phyloP scores from a whole-genome alignment of 768 basidiomycete species.

The Clitopilus hobsonii region DNA sequence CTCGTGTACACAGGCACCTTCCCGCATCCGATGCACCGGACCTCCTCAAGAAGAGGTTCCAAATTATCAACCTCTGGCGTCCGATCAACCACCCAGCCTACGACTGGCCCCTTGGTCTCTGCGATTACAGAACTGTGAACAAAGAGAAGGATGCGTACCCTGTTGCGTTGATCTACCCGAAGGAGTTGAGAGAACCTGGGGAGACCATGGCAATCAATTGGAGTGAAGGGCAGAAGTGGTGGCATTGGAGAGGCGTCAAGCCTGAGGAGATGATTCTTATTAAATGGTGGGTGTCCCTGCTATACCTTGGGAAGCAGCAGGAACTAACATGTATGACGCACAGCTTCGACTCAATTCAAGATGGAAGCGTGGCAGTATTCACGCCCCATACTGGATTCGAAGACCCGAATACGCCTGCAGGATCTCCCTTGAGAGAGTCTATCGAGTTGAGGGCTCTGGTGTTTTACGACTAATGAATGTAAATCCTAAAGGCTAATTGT shows the following conservation, averaged over 20 bases:
- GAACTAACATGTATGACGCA: not conserved
- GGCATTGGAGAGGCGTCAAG: constrained; percentile 27
- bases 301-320: not conserved
- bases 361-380: constrained; percentile 45
- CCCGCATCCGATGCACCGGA: constrained; percentile 27
- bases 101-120: constrained; percentile 35
- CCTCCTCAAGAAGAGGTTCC: constrained; percentile 34
- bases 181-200: constrained; percentile 21
- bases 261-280: constrained; percentile 31
- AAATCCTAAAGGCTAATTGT: not conserved
- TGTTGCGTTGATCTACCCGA: constrained; percentile 26
- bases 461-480: constrained; percentile 41
- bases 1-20: constrained; percentile 34
- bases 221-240: constrained; percentile 31
- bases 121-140: constrained; percentile 35
- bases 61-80: constrained; percentile 45
- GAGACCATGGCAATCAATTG: constrained; percentile 31
- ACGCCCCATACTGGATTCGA: constrained; percentile 63
- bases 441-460: constrained; percentile 61
- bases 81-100: constrained; percentile 33
- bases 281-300: constrained; percentile 26
- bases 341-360: constrained; percentile 25
- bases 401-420: constrained; percentile 48
- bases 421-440: constrained; percentile 46
- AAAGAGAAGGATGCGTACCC: constrained; percentile 24